phyloP scores from a whole-genome alignment of 306 rosid species.

The Malus sieversii region DNA sequence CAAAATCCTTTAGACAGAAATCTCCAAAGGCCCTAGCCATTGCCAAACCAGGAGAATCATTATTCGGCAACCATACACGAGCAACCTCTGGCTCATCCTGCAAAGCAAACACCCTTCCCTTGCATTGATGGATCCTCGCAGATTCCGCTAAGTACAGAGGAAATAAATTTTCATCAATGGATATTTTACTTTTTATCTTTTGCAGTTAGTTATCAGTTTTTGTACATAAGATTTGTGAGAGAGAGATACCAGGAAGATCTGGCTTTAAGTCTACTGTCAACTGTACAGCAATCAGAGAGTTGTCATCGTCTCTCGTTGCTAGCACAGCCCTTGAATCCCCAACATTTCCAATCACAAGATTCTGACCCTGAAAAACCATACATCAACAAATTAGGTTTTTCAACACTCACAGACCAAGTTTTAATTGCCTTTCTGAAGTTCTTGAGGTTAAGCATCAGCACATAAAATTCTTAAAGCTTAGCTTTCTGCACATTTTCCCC shows the following conservation, averaged over 20 bases:
- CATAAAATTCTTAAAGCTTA: neutral
- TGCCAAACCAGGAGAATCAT: conserved; percentile 54
- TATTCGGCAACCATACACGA: conserved; percentile 53
- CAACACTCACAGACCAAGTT: neutral
- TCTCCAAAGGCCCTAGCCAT: conserved; percentile 64
- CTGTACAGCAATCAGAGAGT: conserved; percentile 35
- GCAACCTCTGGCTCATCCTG: conserved; percentile 61
- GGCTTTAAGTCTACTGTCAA: conserved; percentile 51
- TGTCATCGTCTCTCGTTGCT: conserved; percentile 35
- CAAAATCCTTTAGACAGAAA: conserved; percentile 54
- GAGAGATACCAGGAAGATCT: conserved; percentile 42
- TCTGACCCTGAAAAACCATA: conserved; percentile 26
- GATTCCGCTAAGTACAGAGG: conserved; percentile 34
- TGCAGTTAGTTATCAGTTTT: neutral
- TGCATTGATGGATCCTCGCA: conserved; percentile 55
- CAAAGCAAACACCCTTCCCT: conserved; percentile 51
- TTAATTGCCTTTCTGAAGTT: neutral
- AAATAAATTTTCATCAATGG: neutral
- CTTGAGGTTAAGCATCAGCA: neutral
- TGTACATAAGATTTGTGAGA: neutral
- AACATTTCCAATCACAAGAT: conserved; percentile 43
- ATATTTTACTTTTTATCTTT: neutral
- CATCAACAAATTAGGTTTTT: neutral
- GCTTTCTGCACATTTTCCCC: neutral
- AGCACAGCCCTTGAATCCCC: conserved; percentile 53